A percentile compares a stretch with the other conserved stretches of the same genome.
These are phyloP conservation scores for Solanum microdontum DNA, from an alignment of 257 asterid species.

Conservation along the genomic window DNA sequence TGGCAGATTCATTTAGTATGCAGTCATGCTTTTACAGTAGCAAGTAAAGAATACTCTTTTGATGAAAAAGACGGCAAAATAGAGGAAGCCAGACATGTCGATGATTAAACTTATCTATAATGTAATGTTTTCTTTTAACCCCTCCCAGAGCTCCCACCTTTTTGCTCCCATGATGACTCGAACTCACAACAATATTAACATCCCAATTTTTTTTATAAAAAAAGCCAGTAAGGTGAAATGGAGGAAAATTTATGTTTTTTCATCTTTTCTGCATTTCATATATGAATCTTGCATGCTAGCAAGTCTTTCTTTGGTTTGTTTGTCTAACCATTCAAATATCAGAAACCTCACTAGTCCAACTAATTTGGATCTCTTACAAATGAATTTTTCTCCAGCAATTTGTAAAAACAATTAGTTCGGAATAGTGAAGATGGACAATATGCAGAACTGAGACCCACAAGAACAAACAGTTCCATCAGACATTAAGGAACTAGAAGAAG, in stretches of 20 bases:
- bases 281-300: background rate
- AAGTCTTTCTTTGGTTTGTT: background rate
- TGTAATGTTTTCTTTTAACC: background rate
- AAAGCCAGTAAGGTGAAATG: background rate
- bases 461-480: background rate
- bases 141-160: background rate
- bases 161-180: background rate
- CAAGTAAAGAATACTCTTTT: background rate
- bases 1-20: background rate
- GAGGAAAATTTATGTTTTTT: background rate
- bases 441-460: background rate
- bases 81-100: background rate
- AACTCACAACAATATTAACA: background rate
- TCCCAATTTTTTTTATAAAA: fast-evolving
- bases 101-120: background rate
- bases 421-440: background rate
- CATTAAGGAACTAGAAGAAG: background rate
- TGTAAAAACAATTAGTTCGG: background rate
- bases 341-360: background rate
- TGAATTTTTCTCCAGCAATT: background rate
- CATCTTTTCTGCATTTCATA: background rate
- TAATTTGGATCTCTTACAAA: background rate
- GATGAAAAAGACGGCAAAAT: background rate
- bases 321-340: background rate
- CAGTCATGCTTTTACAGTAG: background rate